phyloP scores from a whole-genome alignment of 345 rosid genomes.

The Chamaenerion angustifolium region DNA sequence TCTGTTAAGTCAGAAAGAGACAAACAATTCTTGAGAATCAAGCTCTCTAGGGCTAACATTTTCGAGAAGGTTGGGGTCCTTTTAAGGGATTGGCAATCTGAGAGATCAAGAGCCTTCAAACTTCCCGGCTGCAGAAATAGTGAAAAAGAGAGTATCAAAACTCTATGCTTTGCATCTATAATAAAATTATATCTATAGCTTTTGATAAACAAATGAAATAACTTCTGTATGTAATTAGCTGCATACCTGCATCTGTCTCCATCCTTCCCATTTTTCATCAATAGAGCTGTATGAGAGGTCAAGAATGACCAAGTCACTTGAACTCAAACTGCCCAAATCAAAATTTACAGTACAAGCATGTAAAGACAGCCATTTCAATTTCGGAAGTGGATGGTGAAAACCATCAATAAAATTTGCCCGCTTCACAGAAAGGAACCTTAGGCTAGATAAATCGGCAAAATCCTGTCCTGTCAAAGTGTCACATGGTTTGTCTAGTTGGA shows the following conservation, averaged over 20 bases:
- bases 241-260: slow-evolving; percentile 1
- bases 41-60: not conserved
- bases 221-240: no score
- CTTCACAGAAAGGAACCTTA: not conserved
- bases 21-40: no score
- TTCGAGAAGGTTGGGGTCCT: not conserved
- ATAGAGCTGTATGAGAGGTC: not conserved
- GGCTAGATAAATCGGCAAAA: not conserved
- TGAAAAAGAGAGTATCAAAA: not conserved
- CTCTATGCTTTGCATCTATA: no score
- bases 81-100: not conserved
- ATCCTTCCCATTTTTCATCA: slow-evolving; percentile 1
- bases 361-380: slow-evolving; percentile 2
- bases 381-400: not conserved
- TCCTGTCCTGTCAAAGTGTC: no score
- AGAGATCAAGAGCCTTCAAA: slow-evolving; percentile 4
- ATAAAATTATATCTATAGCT: no score
- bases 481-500: not conserved
- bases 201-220: no score
- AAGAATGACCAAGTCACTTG: not conserved
- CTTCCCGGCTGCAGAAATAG: not conserved
- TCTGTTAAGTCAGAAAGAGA: no score
- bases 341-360: not conserved
- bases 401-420: not conserved
- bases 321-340: not conserved